phyloP scores from a whole-genome alignment of 2,329 filamentous ascomycete species.

The Cytospora paraplurivora region DNA sequence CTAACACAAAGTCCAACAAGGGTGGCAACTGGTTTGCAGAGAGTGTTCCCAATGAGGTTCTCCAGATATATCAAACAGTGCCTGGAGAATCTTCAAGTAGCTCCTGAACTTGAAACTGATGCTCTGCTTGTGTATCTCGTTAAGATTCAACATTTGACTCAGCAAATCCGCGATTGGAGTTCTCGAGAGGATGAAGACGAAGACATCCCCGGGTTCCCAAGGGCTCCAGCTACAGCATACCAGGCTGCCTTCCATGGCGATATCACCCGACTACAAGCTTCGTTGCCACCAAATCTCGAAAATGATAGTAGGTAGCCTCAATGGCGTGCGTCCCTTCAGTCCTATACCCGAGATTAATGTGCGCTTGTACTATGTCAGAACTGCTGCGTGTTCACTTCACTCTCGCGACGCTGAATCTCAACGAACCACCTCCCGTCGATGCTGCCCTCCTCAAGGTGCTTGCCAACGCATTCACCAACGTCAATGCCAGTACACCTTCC shows the following conservation, averaged over 20 bases:
- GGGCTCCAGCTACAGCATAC: conserved; percentile 48
- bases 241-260: conserved; percentile 50
- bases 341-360: background rate
- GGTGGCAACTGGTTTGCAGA: conserved; percentile 45
- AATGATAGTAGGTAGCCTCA: conserved; percentile 41
- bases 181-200: conserved; percentile 39
- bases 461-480: conserved; percentile 45
- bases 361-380: conserved; percentile 33
- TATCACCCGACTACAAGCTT: conserved; percentile 44
- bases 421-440: conserved; percentile 51
- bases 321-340: background rate
- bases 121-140: conserved; percentile 49
- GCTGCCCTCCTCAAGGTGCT: conserved; percentile 44
- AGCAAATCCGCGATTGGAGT: conserved; percentile 50
- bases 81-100: conserved; percentile 46
- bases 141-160: conserved; percentile 51
- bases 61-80: conserved; percentile 56
- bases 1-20: conserved; percentile 36
- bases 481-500: conserved; percentile 38
- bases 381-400: conserved; percentile 45
- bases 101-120: conserved; percentile 51
- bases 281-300: conserved; percentile 40
- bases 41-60: conserved; percentile 53
- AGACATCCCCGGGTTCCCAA: conserved; percentile 40
- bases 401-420: conserved; percentile 47